Base-by-base conservation (phyloP, 169 alveolate genomes). In the Cystoisospora suis region DNA sequence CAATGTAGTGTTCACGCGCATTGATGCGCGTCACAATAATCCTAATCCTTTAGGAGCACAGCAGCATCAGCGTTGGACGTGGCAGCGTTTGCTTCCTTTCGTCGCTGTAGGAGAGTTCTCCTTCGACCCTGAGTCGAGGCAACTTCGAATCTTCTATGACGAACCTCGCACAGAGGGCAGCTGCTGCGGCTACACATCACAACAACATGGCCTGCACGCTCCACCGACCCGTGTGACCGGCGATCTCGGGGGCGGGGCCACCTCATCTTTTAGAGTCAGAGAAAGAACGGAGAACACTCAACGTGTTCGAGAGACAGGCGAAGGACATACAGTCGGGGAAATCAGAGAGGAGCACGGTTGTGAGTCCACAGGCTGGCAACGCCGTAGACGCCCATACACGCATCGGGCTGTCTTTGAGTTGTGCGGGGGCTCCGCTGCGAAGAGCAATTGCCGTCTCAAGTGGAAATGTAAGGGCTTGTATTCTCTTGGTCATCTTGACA, bases 331-430 rank as follows among this genome's bases (percentile, higher is more conserved):
- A n/a, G n/a, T n/a, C n/a, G n/a, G n/a, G n/a, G n/a, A n/a, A n/a
- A n/a, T n/a, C n/a, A n/a, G n/a, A n/a, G n/a, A n/a, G n/a, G n/a
- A n/a, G n/a, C n/a, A n/a, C n/a, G n/a, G n/a, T n/a, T n/a, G n/a
- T n/a, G n/a, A n/a, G n/a, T n/a, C n/a, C n/a, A n/a, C n/a, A n/a
- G n/a, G 29, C 58, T 6, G 53, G n/a, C 9, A 7, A 34, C 53
- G 53, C 9, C 47, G 83, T 34, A 12, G 65, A 53, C 1, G 53
- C 9, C 83, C 47, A 17, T 38, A 34, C 83, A 72, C 83, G 34
- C 83, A 72, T 27, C 83, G 83, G 12, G 83, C 83, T 17, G 83
- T 72, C 38, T 72, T 72, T 17, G 83, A 72, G 56, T 6, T 72
- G 27, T 72, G 56, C 56, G 83, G 83, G 0, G 83, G 83, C 2